Base-by-base conservation (phyloP, 75 land plant species). In the Gnetum montanum region DNA sequence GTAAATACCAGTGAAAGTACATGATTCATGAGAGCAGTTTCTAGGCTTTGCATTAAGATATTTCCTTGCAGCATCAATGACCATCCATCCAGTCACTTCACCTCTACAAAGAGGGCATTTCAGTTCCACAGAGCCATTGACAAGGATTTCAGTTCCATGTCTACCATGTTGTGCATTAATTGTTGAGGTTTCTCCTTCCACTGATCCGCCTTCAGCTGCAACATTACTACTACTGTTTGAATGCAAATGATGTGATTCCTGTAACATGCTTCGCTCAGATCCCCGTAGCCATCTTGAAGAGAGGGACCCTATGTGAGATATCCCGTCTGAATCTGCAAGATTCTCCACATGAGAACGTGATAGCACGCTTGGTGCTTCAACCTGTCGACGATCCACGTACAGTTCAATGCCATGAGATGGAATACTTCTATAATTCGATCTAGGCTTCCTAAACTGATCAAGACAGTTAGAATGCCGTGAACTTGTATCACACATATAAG, bases 401-500 rank as follows among this genome's bases (percentile, higher is more conserved):
- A 49, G 15, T 10, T 23, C 52, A 49, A 26, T 24, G 27, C 52
- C 28, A 13, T 49, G n/a, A 13, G 25, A 10, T 26, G 25, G 16
- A 13, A 49, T 49, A 8, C 22, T 0, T 23, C 28, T 49, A 18
- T 18, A 41, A 18, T 41, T 41, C 16, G 43, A 15, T 18, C 43
- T 41, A 31, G 83, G 66, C 65, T 86, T 86, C 27, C 76, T 47
- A 35, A 70, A 86, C 56, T 82, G 90, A 28, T 85, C 90, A 26
- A 85, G 70, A 43, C 90, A 85, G 57, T 85, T 85, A 8, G 90
- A 82, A 43, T 82, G 90, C 20, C 90, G 86, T 31, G 75, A 79
- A 52, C 90, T 86, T 1, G 90, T 86, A 49, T 86, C 86, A 65
- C 90, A 86, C 86, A 86, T 86, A 59, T 65, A 86, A 24, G 90